phyloP scores from a whole-genome alignment of 345 rosid species.

The Aegle marmelos region DNA sequence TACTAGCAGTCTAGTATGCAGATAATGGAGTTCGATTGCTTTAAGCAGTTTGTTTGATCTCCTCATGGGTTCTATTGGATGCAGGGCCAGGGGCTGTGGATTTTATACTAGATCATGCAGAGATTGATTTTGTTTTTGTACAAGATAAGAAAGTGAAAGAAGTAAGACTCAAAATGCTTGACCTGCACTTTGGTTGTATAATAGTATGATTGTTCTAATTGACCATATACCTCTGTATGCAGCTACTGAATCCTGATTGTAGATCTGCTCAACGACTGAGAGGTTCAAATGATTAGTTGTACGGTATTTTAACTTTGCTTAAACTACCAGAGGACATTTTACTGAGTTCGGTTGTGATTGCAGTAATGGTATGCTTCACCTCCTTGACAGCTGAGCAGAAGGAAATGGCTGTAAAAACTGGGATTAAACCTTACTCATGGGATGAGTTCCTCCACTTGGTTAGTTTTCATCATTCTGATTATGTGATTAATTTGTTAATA shows the following conservation, averaged over 20 bases:
- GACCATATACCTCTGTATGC: constrained; percentile 17
- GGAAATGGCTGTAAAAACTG: constrained; percentile 41
- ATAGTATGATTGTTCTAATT: constrained; percentile 2
- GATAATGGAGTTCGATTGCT: background rate
- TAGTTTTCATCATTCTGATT: constrained; percentile 16
- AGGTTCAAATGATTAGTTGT: constrained; percentile 34
- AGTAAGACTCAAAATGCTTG: constrained; percentile 33
- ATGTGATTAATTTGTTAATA: background rate
- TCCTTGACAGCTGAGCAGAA: constrained; percentile 53
- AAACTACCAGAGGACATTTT: constrained; percentile 3
- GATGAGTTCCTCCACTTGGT: constrained; percentile 74
- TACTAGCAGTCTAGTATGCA: background rate
- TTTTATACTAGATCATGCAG: constrained; percentile 82
- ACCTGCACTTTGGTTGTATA: background rate
- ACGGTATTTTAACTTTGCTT: constrained; percentile 9
- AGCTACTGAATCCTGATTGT: constrained; percentile 65
- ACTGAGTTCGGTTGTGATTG: constrained; percentile 28
- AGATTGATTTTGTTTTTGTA: constrained; percentile 71
- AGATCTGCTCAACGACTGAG: constrained; percentile 54
- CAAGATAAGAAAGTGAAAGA: constrained; percentile 76
- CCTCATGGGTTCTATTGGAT: constrained; percentile 16
- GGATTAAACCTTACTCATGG: constrained; percentile 69
- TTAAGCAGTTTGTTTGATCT: background rate
- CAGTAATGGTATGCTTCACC: constrained; percentile 81
- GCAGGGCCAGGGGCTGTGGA: constrained; percentile 88